phyloP scores from a whole-genome alignment of 129 eudicot species.

The Pulicaria dysenterica region DNA sequence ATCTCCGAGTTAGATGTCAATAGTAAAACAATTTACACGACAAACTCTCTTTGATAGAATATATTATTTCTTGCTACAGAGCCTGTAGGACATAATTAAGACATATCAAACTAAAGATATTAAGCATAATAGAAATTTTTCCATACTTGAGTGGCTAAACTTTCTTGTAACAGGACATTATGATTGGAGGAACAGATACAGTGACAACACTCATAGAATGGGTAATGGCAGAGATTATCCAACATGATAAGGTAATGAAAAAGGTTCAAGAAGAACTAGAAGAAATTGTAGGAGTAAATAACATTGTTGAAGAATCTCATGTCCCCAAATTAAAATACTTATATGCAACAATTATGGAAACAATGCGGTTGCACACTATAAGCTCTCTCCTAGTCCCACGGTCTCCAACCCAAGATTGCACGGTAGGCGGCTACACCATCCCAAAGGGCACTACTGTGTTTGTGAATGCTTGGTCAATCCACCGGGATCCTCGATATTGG shows the following conservation, averaged over 20 bases:
- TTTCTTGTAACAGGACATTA: constrained; percentile 14
- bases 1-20: no score
- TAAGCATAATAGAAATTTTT: no score
- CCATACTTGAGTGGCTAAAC: background rate
- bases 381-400: constrained; percentile 7
- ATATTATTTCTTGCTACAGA: no score
- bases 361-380: background rate
- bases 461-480: constrained; percentile 29
- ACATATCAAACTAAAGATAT: no score
- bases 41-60: no score
- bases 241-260: constrained; percentile 14
- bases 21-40: no score
- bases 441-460: constrained; percentile 18
- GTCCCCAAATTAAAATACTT: constrained; percentile 18
- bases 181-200: constrained; percentile 28
- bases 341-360: constrained; percentile 20
- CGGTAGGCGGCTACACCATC: constrained; percentile 11
- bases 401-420: constrained; percentile 13
- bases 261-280: constrained; percentile 24
- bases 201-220: constrained; percentile 15
- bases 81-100: no score
- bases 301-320: constrained; percentile 25
- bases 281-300: constrained; percentile 12
- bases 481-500: constrained; percentile 26
- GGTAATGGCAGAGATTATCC: constrained; percentile 7